These are phyloP conservation scores for Rhizomucor pusillus DNA, from an alignment of 371 early-diverging fungal genomes.

Conservation along the genomic window DNA sequence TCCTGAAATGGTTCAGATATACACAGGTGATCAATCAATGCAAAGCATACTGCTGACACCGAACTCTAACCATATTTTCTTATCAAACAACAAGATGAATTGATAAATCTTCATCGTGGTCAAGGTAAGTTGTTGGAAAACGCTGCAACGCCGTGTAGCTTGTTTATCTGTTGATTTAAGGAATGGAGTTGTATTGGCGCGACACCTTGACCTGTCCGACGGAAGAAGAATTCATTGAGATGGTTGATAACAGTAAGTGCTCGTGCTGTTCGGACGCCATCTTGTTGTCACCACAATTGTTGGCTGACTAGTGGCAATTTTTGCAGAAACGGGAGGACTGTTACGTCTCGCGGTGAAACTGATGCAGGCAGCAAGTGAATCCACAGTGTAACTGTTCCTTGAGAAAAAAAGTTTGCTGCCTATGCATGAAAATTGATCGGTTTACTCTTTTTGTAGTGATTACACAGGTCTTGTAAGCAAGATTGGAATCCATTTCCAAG, in stretches of 20 bases:
- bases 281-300: neutral
- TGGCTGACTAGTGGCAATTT: too few species aligned
- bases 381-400: slow-evolving; percentile 38
- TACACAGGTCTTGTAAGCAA: slow-evolving; percentile 80
- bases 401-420: neutral
- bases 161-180: slow-evolving; percentile 2
- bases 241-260: slow-evolving; percentile 88
- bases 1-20: slow-evolving; percentile 71
- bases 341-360: slow-evolving; percentile 88
- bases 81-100: slow-evolving; percentile 61
- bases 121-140: slow-evolving; percentile 69
- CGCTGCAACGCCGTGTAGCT: too few species aligned
- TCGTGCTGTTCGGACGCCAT: slow-evolving; percentile 31
- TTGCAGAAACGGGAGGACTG: slow-evolving; percentile 97
- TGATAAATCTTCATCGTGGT: slow-evolving; percentile 88
- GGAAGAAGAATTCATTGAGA: slow-evolving; percentile 86
- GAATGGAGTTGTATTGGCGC: slow-evolving; percentile 88
- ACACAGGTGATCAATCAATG: slow-evolving; percentile 53
- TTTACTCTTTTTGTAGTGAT: slow-evolving; percentile 40
- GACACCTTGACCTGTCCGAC: slow-evolving; percentile 84
- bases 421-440: too few species aligned
- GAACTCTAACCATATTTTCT: too few species aligned
- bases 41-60: neutral
- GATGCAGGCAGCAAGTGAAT: slow-evolving; percentile 74
- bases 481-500: slow-evolving; percentile 92